Percentiles rank a stretch among this genome's conserved stretches.
Conservation (phyloP, 2,329 filamentous ascomycete genomes). For the Ophiostoma himal-ulmi region DNA sequence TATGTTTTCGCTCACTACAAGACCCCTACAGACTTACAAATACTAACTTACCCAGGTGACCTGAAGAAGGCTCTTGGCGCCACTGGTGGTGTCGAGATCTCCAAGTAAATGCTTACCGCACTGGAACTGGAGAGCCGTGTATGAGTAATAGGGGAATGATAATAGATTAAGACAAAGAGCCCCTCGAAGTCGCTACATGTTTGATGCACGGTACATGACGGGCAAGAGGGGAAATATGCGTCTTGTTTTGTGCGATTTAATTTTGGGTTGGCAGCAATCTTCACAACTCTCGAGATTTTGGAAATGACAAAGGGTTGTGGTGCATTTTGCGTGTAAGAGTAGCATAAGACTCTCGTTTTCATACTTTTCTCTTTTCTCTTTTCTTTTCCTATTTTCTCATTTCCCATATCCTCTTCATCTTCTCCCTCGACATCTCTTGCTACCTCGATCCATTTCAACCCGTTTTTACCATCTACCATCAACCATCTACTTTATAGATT, state of each 20-base stretch:
- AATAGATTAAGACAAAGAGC: conserved; percentile 6
- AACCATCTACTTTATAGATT: neutral
- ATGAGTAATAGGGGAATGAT: conserved; percentile 11
- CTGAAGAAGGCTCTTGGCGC: conserved; percentile 66
- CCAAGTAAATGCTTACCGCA: conserved; percentile 34
- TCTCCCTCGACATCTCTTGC: neutral
- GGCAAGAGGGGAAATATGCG: neutral
- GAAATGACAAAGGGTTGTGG: neutral
- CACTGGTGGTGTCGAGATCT: conserved; percentile 69
- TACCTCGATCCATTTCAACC: neutral
- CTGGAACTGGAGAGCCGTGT: neutral
- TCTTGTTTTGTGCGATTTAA: conserved; percentile 11
- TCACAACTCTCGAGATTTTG: conserved; percentile 2
- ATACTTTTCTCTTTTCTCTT: neutral
- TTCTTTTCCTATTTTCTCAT: conserved; percentile 11
- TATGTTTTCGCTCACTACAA: conserved; percentile 22
- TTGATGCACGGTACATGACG: no score
- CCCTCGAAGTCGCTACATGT: neutral
- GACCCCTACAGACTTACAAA: neutral
- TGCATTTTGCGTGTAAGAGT: conserved; percentile 17
- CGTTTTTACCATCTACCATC: neutral
- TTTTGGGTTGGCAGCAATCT: conserved; percentile 3
- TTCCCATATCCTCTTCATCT: neutral
- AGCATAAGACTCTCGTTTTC: conserved; percentile 17
- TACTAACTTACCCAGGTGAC: conserved; percentile 33